Evolutionary conservation across 2,329 filamentous ascomycete species (phyloP).

Genomic region (Colletotrichum destructivum): DNA sequence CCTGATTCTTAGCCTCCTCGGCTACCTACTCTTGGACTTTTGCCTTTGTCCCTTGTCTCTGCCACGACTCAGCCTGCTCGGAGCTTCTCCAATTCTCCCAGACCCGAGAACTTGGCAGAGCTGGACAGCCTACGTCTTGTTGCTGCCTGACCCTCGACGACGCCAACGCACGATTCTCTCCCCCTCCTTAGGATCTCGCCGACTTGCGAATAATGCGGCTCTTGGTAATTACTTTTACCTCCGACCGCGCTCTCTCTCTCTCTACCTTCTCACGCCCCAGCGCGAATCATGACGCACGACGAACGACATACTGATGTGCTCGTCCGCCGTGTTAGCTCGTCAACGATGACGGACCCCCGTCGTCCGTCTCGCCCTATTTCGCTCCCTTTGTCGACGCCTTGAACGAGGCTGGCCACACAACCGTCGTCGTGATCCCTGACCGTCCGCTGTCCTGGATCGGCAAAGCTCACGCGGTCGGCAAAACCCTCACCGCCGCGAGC

Average conservation of each 20-base stretch:
- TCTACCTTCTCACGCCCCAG: no score
- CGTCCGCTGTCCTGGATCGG: conserved; percentile 83
- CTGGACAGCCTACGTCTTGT: background rate
- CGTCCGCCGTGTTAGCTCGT: conserved; percentile 48
- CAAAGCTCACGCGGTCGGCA: conserved; percentile 81
- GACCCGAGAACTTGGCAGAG: background rate
- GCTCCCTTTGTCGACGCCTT: conserved; percentile 69
- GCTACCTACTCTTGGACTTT: conserved; percentile 6
- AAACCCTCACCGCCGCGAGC: conserved; percentile 62
- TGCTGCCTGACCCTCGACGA: conserved; percentile 5
- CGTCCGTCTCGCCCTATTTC: conserved; percentile 72
- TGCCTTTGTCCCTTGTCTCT: conserved; percentile 1
- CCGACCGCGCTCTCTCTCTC: background rate
- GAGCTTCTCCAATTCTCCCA: background rate
- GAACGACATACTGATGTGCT: conserved; percentile 24
- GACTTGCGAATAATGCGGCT: conserved; percentile 39
- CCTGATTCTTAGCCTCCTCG: conserved; percentile 21
- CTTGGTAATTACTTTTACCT: conserved; percentile 34
- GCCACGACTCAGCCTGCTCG: conserved; percentile 16
- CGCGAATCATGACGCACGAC: background rate
- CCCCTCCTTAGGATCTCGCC: conserved; percentile 15
- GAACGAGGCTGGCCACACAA: conserved; percentile 73
- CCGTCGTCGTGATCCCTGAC: conserved; percentile 79
- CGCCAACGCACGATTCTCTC: background rate
- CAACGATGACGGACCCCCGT: conserved; percentile 74